Evolutionary conservation across 2,329 filamentous ascomycete species (phyloP).

Genomic region (Phaeosphaeriaceae sp.): DNA sequence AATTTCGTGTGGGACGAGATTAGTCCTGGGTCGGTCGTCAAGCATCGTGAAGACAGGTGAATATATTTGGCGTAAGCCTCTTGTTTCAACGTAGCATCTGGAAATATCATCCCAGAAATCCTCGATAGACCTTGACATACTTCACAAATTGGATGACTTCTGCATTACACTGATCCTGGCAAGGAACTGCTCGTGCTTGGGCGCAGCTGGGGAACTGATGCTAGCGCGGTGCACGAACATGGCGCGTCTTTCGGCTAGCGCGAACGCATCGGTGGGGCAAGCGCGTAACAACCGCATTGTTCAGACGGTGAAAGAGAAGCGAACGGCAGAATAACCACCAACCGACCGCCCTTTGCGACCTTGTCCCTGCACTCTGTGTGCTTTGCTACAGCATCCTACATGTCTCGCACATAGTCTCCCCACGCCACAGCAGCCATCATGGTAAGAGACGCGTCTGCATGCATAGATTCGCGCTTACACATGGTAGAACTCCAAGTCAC

Average conservation of each 20-base stretch:
- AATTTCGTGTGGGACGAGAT: neutral
- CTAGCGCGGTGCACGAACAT: neutral
- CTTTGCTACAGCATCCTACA: neutral
- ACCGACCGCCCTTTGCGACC: neutral
- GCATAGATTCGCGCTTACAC: neutral
- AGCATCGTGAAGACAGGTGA: neutral
- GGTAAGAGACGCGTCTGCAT: slow-evolving; percentile 6
- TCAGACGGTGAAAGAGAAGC: neutral
- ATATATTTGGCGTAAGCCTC: no score
- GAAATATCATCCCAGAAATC: no score
- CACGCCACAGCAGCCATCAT: neutral
- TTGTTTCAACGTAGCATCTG: no score
- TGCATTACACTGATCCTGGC: neutral
- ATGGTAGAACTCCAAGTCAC: slow-evolving; percentile 55
- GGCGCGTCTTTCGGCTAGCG: neutral
- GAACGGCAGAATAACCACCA: neutral
- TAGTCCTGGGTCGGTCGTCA: neutral
- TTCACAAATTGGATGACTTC: no score
- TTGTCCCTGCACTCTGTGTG: neutral
- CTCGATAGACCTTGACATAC: no score
- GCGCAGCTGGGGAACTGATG: neutral
- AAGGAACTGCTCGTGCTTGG: neutral
- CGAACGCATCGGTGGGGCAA: neutral
- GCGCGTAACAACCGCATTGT: neutral
- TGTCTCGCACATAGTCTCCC: neutral